These are phyloP conservation scores for Gypsophila paniculata DNA, from an alignment of 179 eudicot species.

Conservation along the genomic window DNA sequence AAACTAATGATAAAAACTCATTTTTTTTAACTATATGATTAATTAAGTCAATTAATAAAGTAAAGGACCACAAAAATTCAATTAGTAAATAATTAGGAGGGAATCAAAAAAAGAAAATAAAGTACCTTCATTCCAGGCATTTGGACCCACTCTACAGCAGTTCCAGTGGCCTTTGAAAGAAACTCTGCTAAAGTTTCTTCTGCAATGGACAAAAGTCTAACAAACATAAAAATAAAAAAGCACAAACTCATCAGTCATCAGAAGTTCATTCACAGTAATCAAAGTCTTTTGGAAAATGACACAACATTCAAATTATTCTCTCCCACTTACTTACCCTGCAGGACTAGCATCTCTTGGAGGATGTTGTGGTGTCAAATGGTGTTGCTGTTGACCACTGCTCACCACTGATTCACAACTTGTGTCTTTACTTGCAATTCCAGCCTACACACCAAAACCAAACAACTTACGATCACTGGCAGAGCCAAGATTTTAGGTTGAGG, in stretches of 20 bases:
- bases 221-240: slow-evolving; percentile 28
- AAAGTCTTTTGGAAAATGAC: slow-evolving; percentile 36
- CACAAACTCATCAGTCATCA: slow-evolving; percentile 26
- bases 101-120: slow-evolving; percentile 12
- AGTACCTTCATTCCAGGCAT: slow-evolving; percentile 99
- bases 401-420: slow-evolving; percentile 94
- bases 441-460: slow-evolving; percentile 36
- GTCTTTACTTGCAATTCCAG: slow-evolving; percentile 62
- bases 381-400: slow-evolving; percentile 89
- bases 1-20: background rate
- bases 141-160: slow-evolving; percentile 99
- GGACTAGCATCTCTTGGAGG: slow-evolving; percentile 98
- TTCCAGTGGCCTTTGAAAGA: slow-evolving; percentile 99
- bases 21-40: background rate
- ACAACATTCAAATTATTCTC: slow-evolving; percentile 37
- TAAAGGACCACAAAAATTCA: slow-evolving; percentile 16
- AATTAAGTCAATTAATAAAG: slow-evolving; percentile 17
- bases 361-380: slow-evolving; percentile 71
- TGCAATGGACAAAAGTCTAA: slow-evolving; percentile 95
- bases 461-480: background rate
- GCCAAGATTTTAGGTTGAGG: too few relatives aligned
- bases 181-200: slow-evolving; percentile 99
- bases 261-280: slow-evolving; percentile 26
- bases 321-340: slow-evolving; percentile 91
- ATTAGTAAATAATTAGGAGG: background rate